Percentiles rank a stretch among this genome's conserved stretches.
phyloP scores from a whole-genome alignment of 2,329 filamentous ascomycete species.

The Fusarium acutatum region DNA sequence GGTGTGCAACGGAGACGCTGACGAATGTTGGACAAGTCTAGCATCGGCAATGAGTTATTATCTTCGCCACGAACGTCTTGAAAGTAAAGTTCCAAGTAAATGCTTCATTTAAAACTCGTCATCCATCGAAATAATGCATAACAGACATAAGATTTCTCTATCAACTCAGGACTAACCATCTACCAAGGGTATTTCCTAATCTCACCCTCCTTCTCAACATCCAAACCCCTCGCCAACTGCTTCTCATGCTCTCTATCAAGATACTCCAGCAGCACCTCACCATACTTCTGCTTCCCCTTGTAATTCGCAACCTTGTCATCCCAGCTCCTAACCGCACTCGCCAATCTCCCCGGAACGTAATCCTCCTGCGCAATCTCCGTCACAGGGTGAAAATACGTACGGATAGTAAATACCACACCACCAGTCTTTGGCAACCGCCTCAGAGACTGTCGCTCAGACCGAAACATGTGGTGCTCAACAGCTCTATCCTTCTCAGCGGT shows the following conservation, averaged over 20 bases:
- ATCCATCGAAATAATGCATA: background rate
- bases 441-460: conserved; percentile 78
- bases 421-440: conserved; percentile 67
- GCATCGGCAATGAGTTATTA: rapidly evolving
- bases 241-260: conserved; percentile 77
- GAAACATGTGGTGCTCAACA: conserved; percentile 78
- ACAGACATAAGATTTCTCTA: background rate
- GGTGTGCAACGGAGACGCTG: background rate
- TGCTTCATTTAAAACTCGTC: background rate
- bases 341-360: conserved; percentile 80
- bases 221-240: conserved; percentile 74
- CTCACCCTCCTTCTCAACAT: conserved; percentile 68
- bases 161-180: background rate
- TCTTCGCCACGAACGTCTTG: rapidly evolving
- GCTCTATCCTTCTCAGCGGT: conserved; percentile 78
- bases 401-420: conserved; percentile 76
- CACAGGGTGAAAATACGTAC: conserved; percentile 81
- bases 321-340: conserved; percentile 83
- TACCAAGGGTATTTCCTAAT: conserved; percentile 69
- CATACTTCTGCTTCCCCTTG: conserved; percentile 80
- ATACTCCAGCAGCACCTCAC: conserved; percentile 77
- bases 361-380: conserved; percentile 73
- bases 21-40: background rate
- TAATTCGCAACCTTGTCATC: conserved; percentile 79
- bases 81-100: background rate